Conservation (phyloP, 176 grass and related monocot species). For the Cenchrus americanus region DNA sequence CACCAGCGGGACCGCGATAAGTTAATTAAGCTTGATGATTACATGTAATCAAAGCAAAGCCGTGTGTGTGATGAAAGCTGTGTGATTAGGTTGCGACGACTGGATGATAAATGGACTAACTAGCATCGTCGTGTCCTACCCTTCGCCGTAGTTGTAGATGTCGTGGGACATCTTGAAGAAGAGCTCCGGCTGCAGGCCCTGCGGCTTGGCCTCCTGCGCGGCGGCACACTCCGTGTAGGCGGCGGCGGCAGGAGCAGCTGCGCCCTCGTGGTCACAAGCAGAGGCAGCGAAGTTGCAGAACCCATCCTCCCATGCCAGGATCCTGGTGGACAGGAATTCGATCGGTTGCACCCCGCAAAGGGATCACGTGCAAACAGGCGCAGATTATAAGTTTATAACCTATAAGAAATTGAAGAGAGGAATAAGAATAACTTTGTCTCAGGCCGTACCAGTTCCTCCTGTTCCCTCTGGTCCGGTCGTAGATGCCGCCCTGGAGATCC, state of each 20-base stretch:
- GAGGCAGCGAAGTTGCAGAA: slow-evolving; percentile 87
- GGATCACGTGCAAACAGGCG: slow-evolving; percentile 30
- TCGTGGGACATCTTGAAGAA: slow-evolving; percentile 99
- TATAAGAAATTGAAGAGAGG: background rate
- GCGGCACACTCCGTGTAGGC: slow-evolving; percentile 40
- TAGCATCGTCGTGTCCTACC: background rate
- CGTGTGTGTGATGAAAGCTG: background rate
- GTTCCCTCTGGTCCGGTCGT: slow-evolving; percentile 82
- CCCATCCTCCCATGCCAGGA: slow-evolving; percentile 92
- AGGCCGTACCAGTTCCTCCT: slow-evolving; percentile 80
- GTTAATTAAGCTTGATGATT: no score
- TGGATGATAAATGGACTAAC: background rate
- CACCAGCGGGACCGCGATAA: background rate
- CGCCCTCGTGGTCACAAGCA: slow-evolving; percentile 49
- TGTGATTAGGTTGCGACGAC: background rate
- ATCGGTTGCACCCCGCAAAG: background rate
- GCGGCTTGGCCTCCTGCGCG: slow-evolving; percentile 30
- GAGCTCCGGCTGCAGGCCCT: slow-evolving; percentile 87
- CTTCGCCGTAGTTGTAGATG: slow-evolving; percentile 99
- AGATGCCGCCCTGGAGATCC: slow-evolving; percentile 81
- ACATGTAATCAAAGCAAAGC: background rate
- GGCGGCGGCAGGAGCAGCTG: slow-evolving; percentile 13
- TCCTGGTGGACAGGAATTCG: slow-evolving; percentile 45
- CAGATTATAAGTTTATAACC: background rate
- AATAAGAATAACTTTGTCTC: background rate